A percentile compares a stretch with the other conserved stretches of the same genome.
phyloP scores from a whole-genome alignment of 1,284 basidiomycete genomes.

The Tilletia walkeri region DNA sequence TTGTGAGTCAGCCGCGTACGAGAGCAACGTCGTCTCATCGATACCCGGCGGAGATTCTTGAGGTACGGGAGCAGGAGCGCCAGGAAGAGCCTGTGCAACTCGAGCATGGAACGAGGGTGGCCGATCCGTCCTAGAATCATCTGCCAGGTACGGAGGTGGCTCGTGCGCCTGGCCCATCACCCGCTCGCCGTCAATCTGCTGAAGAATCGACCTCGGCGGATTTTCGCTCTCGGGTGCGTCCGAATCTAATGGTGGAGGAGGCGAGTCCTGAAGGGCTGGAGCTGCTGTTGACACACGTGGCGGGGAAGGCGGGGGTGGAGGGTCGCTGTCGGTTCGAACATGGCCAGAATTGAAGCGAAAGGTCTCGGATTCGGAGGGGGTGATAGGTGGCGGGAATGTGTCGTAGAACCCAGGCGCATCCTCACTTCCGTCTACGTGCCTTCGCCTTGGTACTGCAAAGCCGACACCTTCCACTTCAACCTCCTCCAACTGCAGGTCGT shows the following conservation, averaged over 20 bases:
- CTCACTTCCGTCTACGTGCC: neutral
- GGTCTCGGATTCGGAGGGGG: neutral
- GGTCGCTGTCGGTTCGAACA: neutral
- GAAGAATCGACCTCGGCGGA: neutral
- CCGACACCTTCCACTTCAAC: slow-evolving; percentile 49
- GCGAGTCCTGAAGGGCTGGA: neutral
- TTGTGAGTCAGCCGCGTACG: neutral
- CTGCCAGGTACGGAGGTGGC: slow-evolving; percentile 9
- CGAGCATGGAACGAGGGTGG: slow-evolving; percentile 5
- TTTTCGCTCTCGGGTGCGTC: neutral
- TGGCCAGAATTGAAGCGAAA: neutral
- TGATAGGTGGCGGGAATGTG: neutral
- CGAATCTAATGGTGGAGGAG: neutral
- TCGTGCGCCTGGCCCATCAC: neutral
- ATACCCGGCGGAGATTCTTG: neutral
- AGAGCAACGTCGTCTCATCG: neutral
- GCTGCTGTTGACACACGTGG: neutral
- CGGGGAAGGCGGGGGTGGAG: neutral
- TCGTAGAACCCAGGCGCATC: slow-evolving; percentile 4
- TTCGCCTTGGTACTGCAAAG: slow-evolving; percentile 32
- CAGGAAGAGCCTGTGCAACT: too few species aligned
- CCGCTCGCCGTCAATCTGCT: neutral
- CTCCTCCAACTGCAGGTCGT: slow-evolving; percentile 43
- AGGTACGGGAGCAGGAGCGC: neutral
- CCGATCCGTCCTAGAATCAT: neutral